These are phyloP conservation scores for Magnolia sinica DNA, from an alignment of 164 flowering plant species.

Conservation along the genomic window DNA sequence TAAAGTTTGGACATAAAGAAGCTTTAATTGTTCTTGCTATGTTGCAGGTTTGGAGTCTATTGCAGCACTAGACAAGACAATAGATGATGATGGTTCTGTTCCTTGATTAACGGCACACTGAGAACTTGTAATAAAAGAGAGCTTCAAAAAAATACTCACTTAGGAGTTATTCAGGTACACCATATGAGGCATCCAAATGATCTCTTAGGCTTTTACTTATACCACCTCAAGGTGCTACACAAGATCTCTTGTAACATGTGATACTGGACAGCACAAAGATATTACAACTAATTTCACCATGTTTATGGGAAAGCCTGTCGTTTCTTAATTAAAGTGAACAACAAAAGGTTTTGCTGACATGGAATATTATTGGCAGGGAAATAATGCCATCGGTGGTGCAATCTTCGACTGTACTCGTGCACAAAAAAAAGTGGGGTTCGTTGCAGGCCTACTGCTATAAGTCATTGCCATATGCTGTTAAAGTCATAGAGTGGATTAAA, in stretches of 20 bases:
- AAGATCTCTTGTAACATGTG: neutral
- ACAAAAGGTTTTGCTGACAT: conserved; percentile 5
- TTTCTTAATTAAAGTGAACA: neutral
- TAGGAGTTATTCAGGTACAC: conserved; percentile 88
- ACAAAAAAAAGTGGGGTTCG: conserved; percentile 82
- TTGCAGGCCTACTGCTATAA: conserved; percentile 75
- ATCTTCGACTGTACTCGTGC: conserved; percentile 67
- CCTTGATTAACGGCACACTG: conserved; percentile 85
- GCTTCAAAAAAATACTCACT: conserved; percentile 75
- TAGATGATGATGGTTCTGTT: conserved; percentile 97
- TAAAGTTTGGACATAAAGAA: conserved; percentile 98
- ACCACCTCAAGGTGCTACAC: neutral
- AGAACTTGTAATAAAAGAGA: conserved; percentile 64
- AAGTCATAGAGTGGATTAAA: conserved; percentile 97
- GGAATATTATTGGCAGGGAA: conserved; percentile 46
- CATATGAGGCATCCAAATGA: no score
- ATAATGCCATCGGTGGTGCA: conserved; percentile 72
- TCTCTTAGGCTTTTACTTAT: neutral
- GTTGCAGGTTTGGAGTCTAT: conserved; percentile 86
- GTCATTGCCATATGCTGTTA: conserved; percentile 83
- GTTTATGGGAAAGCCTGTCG: neutral
- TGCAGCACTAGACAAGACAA: conserved; percentile 79
- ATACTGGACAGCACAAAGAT: neutral
- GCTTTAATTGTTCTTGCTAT: conserved; percentile 87
- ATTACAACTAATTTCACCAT: neutral